Percentiles rank a stretch among this genome's conserved stretches.
Evolutionary conservation across 2,329 filamentous ascomycete species (phyloP).

Genomic region (Colletotrichum nymphaeae): DNA sequence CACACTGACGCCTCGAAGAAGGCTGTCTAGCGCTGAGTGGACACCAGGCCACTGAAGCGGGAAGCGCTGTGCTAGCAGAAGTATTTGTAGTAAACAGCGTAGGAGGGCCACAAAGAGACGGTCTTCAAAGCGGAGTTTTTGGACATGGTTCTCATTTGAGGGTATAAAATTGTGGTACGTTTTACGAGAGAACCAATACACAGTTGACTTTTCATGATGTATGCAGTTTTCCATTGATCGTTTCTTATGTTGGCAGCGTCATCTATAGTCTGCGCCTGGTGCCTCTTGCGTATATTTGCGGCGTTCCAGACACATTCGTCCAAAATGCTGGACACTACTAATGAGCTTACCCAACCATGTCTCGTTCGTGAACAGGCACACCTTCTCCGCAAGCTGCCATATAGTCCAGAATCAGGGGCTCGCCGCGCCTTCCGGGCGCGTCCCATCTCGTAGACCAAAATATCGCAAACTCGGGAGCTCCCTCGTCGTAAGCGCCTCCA

Average conservation of each 20-base stretch:
- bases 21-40: background rate
- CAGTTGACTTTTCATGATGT: background rate
- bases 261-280: background rate
- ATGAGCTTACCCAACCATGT: background rate
- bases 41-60: background rate
- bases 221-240: background rate
- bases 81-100: background rate
- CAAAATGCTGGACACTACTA: background rate
- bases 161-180: conserved; percentile 3
- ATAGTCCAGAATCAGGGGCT: background rate
- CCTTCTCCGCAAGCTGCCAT: background rate
- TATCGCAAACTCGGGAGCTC: background rate
- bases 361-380: background rate
- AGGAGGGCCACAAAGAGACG: background rate
- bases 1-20: background rate
- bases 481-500: background rate
- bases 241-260: background rate
- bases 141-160: background rate
- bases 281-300: background rate
- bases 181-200: conserved; percentile 8
- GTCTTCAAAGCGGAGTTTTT: background rate
- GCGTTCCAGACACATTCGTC: background rate
- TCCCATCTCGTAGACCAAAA: background rate
- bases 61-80: background rate
- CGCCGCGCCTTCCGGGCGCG: no score